Evolutionary conservation across 768 basidiomycete genomes (phyloP).

Genomic region (Suillus cothurnatus): DNA sequence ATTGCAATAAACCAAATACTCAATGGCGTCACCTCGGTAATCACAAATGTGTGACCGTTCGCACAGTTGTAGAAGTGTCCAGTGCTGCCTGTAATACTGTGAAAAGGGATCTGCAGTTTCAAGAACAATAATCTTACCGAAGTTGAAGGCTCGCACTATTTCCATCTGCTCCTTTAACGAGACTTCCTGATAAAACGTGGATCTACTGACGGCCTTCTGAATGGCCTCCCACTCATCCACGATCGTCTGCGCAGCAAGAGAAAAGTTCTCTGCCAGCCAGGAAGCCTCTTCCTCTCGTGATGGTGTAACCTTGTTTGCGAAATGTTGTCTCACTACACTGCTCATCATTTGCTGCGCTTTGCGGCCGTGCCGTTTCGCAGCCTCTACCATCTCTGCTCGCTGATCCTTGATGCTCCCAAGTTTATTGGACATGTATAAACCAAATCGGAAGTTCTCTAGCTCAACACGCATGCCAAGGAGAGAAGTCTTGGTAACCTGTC

Average conservation of each 20-base stretch:
- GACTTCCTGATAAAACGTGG: constrained; percentile 53
- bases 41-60: constrained; percentile 66
- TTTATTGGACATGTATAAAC: constrained; percentile 36
- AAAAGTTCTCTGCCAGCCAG: constrained; percentile 51
- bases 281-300: constrained; percentile 17
- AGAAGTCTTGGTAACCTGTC: constrained; percentile 50
- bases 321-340: constrained; percentile 8
- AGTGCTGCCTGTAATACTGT: constrained; percentile 31
- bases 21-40: constrained; percentile 46
- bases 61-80: constrained; percentile 54
- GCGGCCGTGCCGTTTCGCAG: constrained; percentile 18
- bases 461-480: constrained; percentile 47
- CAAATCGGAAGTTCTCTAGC: constrained; percentile 54
- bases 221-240: constrained; percentile 50
- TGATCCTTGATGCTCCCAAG: constrained; percentile 19
- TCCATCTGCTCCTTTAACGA: constrained; percentile 54
- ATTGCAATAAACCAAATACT: not conserved
- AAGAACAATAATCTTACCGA: constrained; percentile 36
- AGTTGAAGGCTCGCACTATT: constrained; percentile 52
- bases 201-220: constrained; percentile 31
- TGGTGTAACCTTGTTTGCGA: constrained; percentile 26
- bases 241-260: constrained; percentile 37
- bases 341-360: constrained; percentile 11
- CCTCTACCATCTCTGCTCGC: constrained; percentile 25
- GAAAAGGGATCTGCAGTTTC: constrained; percentile 1